These are phyloP conservation scores for Leucosporidium creatinivorum DNA, from an alignment of 768 basidiomycete species.

Conservation along the genomic window DNA sequence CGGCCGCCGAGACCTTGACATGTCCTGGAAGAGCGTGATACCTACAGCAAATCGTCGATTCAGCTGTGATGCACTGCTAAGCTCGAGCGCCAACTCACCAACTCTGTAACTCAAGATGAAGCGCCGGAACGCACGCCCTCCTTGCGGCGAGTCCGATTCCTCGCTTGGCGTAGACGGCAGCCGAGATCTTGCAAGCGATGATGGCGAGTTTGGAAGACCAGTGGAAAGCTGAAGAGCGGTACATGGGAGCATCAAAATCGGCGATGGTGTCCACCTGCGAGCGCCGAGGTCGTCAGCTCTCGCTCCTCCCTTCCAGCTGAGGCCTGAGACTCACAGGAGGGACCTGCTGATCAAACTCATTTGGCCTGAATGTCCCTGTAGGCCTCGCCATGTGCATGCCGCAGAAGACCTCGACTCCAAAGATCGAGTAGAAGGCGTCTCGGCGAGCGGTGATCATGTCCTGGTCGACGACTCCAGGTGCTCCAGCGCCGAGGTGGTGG, in stretches of 20 bases:
- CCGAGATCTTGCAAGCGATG: conserved; percentile 14
- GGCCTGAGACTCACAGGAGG: no score
- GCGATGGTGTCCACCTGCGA: no score
- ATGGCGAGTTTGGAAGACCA: conserved; percentile 16
- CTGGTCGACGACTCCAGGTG: not conserved
- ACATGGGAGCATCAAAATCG: no score
- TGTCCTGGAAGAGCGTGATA: conserved; percentile 28
- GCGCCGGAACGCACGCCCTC: conserved; percentile 13
- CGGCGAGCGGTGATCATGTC: not conserved
- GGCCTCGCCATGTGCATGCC: not conserved
- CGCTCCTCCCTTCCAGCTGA: no score
- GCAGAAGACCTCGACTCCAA: not conserved
- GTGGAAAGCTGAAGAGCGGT: conserved; percentile 21
- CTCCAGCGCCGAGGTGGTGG: not conserved
- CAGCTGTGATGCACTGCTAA: no score
- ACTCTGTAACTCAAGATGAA: conserved; percentile 22
- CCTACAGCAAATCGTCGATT: not conserved
- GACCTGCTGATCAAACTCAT: no score
- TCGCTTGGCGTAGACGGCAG: conserved; percentile 15
- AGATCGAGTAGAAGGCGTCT: not conserved
- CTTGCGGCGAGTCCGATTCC: conserved; percentile 5
- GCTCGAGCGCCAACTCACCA: conserved; percentile 2
- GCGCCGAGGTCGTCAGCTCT: no score
- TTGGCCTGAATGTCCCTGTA: no score
- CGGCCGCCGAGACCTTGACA: conserved; percentile 11